Base-by-base conservation (phyloP, 805 yeast genomes). In the Yarrowia keelungensis region DNA sequence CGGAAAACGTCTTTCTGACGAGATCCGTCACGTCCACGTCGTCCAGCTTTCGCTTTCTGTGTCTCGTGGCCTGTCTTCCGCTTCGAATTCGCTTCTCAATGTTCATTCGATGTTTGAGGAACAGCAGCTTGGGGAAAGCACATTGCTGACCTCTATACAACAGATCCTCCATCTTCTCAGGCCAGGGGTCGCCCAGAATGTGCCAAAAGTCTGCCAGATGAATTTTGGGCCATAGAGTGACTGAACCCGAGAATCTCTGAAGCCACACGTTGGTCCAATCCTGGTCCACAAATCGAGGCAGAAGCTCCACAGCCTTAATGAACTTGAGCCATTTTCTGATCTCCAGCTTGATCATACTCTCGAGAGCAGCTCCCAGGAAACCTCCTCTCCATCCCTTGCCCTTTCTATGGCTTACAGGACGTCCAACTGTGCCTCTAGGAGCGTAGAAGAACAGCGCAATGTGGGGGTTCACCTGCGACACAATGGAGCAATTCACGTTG, bases 401-500 rank as follows among this genome's bases (percentile, higher is more conserved):
- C 64, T 82, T 82, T 14, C 85, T 78, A 69, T 87, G 81, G 0
- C 89, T 83, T 26, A 90, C 91, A 0, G 96, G 96, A 69, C 89
- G 81, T 0, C 96, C 96, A 16, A 90, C 90, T 1, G 91, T 87
- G 1, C 96, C 96, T 72, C 88, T 84, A 32, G 94, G 92, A 8
- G 92, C 89, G 75, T 85, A 90, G 73, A 87, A 88, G 78, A 90
- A 90, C 22, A 90, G 79, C 56, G 89, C 84, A 41, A 90, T 88
- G 76, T 90, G 96, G 0, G 96, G 95, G 75, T 90, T 90, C 8
- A 90, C 94, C 78, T 90, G 96, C 19, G 92, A 87, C 19, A 90
- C 95, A 49, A 90, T 82, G 8, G 91, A 83, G 75, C 89, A 90
- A 75, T 86, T 89, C 43, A 88, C 92, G 73, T 90, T 89, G 76